Evolutionary conservation across 371 early-diverging fungal species (phyloP).

Genomic region (Circinella umbellata): DNA sequence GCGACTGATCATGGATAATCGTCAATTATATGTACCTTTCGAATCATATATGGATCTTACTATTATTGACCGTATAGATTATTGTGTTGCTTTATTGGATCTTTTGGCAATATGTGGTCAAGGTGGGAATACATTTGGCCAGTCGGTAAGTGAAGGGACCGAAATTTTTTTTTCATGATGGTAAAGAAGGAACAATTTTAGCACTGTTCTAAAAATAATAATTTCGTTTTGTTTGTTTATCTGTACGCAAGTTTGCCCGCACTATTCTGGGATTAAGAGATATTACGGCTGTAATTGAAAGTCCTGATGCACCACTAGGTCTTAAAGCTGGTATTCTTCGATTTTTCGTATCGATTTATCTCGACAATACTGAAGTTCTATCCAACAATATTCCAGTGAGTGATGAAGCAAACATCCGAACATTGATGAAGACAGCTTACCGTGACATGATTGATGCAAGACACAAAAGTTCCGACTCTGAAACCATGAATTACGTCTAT

Average conservation of each 20-base stretch:
- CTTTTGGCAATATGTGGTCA: conserved; percentile 54
- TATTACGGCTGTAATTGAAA: conserved; percentile 23
- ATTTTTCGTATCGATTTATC: conserved; percentile 41
- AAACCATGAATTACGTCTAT: conserved; percentile 21
- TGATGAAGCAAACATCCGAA: conserved; percentile 25
- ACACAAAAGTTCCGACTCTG: background rate
- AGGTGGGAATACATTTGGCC: conserved; percentile 56
- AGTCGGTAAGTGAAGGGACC: conserved; percentile 36
- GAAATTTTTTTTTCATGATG: background rate
- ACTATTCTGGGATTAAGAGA: conserved; percentile 38
- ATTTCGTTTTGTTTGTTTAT: too few relatives aligned
- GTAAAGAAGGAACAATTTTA: too few relatives aligned
- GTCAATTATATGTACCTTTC: conserved; percentile 44
- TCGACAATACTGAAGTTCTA: conserved; percentile 38
- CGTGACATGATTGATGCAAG: conserved; percentile 19
- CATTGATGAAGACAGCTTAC: conserved; percentile 22
- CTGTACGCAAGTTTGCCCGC: conserved; percentile 33
- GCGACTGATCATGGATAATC: conserved; percentile 49
- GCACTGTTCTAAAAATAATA: too few relatives aligned
- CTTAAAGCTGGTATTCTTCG: conserved; percentile 33
- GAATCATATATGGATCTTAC: conserved; percentile 23
- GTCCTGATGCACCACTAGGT: conserved; percentile 9
- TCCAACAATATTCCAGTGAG: conserved; percentile 20
- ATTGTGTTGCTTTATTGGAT: conserved; percentile 45
- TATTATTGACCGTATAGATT: conserved; percentile 31